Evolutionary conservation across 2,329 filamentous ascomycete genomes (phyloP).

Genomic region (Elsinoe batatas): DNA sequence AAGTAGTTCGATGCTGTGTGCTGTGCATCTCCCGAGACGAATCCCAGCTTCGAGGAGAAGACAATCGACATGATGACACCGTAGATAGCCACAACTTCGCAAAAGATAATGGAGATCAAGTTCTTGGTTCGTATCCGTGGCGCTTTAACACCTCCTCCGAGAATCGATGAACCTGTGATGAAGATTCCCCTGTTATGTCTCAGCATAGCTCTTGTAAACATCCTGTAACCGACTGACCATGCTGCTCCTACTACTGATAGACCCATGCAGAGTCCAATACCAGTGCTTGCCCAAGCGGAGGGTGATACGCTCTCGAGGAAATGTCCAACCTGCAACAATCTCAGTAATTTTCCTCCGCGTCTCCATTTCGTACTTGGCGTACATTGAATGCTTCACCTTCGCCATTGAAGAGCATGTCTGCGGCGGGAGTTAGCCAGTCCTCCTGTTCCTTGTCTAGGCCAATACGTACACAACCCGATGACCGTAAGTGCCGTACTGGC

Average conservation of each 20-base stretch:
- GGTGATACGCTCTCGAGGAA: slow-evolving; percentile 93
- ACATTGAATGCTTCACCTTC: slow-evolving; percentile 95
- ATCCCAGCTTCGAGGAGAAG: slow-evolving; percentile 78
- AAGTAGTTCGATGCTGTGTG: slow-evolving; percentile 77
- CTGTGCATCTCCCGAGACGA: slow-evolving; percentile 53
- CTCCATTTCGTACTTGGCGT: slow-evolving; percentile 26
- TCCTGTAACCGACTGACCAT: slow-evolving; percentile 54
- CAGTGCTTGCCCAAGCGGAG: slow-evolving; percentile 83
- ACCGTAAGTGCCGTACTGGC: slow-evolving; percentile 26
- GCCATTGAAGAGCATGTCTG: slow-evolving; percentile 98
- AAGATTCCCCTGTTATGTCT: slow-evolving; percentile 74
- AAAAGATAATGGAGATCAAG: slow-evolving; percentile 99
- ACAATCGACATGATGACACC: slow-evolving; percentile 99
- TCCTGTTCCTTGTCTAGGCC: slow-evolving; percentile 10
- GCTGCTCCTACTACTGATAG: slow-evolving; percentile 93
- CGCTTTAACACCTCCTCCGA: slow-evolving; percentile 91
- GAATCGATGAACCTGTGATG: slow-evolving; percentile 93
- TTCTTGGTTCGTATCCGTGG: slow-evolving; percentile 99
- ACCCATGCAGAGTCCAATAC: slow-evolving; percentile 89
- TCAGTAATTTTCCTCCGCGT: background rate
- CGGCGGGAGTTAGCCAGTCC: slow-evolving; percentile 20
- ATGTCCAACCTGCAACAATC: slow-evolving; percentile 59
- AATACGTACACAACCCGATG: slow-evolving; percentile 29
- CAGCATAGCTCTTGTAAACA: background rate
- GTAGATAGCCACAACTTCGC: slow-evolving; percentile 99